Base-by-base conservation (phyloP, 2,329 filamentous ascomycete species). In the Anthostomella pinea region DNA sequence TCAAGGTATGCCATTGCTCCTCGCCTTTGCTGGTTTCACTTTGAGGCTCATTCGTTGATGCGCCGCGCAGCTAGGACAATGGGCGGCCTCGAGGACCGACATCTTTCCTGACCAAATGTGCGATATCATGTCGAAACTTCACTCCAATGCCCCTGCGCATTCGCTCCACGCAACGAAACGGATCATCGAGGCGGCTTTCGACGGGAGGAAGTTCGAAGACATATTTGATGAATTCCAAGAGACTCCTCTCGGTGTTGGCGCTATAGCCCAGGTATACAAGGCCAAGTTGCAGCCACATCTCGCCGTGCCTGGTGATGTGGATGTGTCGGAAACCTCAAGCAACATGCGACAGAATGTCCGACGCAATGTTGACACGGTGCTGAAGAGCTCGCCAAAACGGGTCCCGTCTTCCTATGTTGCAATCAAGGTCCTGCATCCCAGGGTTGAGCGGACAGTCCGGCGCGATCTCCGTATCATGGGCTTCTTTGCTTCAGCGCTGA, bases 201-300 rank as follows among this genome's bases (percentile, higher is more conserved):
- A 81, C 39, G 87, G 85, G 1, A 75, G 85, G 37, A 54, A 65
- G 0, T 96, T 98, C 48, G 81, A 91, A 9, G 87, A 95, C 5
- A 96, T 98, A 41, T 98, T 98, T 53, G 87, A 95, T 19, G 93
- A 97, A 59, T 98, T 98, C 50, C 75, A 96, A 18, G 87, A 94
- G 64, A 80, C 73, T 49, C 93, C 93, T 0, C 69, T 98, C 0
- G 93, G 93, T 1, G 91, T 97, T 1, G 93, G 93, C 8, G 93
- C 93, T 19, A 97, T 98, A 53, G 93, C 93, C 0, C 93, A 98
- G 61, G 93, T 97, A 3, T 98, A 98, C 73, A 94, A 88, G 59
- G 93, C 93, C 1, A 96, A 89, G 61, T 67, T 98, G 29, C 94
- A 89, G 56, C 77, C 85, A 0, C 82, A 86, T 50, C 68, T 97